phyloP scores from a whole-genome alignment of 345 rosid genomes.

The Combretum micranthum region DNA sequence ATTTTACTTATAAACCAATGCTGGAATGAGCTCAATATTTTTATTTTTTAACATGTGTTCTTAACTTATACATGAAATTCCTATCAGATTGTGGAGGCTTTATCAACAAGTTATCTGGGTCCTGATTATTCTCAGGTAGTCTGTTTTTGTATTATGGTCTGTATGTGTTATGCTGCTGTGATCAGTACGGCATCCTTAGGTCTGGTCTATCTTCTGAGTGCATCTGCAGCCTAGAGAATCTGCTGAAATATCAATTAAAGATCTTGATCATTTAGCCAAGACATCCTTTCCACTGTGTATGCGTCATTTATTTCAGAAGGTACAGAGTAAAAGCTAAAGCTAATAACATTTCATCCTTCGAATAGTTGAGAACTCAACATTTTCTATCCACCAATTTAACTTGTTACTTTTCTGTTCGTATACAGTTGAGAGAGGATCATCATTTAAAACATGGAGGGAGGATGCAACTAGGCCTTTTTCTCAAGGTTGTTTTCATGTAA shows the following conservation, averaged over 20 bases:
- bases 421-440: constrained; percentile 89
- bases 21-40: constrained; percentile 4
- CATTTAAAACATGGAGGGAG: constrained; percentile 96
- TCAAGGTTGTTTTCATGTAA: constrained; percentile 48
- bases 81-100: constrained; percentile 73
- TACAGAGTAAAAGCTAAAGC: constrained; percentile 18
- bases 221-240: constrained; percentile 58
- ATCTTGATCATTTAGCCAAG: constrained; percentile 65
- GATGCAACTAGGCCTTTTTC: constrained; percentile 92
- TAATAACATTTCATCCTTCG: constrained; percentile 1
- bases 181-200: constrained; percentile 5
- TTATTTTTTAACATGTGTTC: constrained; percentile 1
- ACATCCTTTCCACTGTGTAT: constrained; percentile 91
- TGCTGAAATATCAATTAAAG: constrained; percentile 70
- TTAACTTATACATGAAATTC: constrained; percentile 5
- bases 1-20: background rate
- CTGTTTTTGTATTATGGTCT: background rate
- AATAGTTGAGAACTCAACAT: background rate
- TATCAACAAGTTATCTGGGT: constrained; percentile 71
- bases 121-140: constrained; percentile 87
- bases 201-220: constrained; percentile 7
- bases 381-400: background rate
- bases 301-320: constrained; percentile 88
- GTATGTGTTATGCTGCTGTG: too few species aligned
- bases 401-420: constrained; percentile 5